Evolutionary conservation across 73 alveolate species (phyloP).

Genomic region (Paramecium primaurelia): DNA sequence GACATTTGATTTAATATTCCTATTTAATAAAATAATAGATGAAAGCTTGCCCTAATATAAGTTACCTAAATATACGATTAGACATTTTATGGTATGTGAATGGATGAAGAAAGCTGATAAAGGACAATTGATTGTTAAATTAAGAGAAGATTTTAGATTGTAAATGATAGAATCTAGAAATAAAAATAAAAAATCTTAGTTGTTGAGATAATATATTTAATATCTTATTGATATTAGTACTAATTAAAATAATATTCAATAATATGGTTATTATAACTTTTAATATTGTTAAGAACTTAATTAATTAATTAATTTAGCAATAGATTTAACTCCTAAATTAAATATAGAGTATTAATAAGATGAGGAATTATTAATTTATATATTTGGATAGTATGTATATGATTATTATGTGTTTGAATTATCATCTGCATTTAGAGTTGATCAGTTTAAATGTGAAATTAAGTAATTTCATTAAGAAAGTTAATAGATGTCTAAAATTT

Average conservation of each 20-base stretch:
- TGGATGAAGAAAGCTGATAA: background rate
- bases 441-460: background rate
- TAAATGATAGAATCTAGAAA: slow-evolving; percentile 1
- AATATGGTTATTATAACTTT: background rate
- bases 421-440: background rate
- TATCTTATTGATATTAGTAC: background rate
- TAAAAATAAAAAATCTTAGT: background rate
- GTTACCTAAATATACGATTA: background rate
- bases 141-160: background rate
- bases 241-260: background rate
- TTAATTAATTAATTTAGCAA: background rate
- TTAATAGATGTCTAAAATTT: background rate
- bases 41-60: background rate
- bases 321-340: background rate
- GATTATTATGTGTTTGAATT: background rate
- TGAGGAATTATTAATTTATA: background rate
- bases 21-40: background rate
- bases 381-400: background rate
- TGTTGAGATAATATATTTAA: background rate
- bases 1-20: background rate
- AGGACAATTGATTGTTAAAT: background rate
- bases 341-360: background rate
- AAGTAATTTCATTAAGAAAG: background rate
- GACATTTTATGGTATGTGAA: slow-evolving; percentile 3
- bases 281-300: background rate